Evolutionary conservation across 768 basidiomycete species (phyloP), one percentile per base, ranked within the genome.

Genomic region (Mycena vitilis): DNA sequence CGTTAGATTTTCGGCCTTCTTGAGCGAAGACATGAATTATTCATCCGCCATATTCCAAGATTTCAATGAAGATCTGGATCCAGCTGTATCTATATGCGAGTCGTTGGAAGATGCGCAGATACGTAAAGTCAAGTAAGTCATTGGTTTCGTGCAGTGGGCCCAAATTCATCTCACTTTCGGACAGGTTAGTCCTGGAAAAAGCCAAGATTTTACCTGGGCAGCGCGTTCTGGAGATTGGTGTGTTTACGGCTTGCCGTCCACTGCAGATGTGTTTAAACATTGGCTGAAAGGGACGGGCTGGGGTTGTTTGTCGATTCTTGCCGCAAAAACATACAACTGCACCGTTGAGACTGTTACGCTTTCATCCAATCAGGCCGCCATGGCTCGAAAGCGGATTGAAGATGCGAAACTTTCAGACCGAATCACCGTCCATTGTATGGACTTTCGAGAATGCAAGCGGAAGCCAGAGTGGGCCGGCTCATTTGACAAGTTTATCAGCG

Each of bases 11-110:
- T 51, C 65, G 73, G 76, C 78, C 25, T 81, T 85, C 77, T 74
- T 85, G 37, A 83, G 82, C 4, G 73, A 78, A 40, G 87, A 88
- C 73, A 88, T 88, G 86, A 87, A 86, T 25, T 88, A 88, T 74
- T 86, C 85, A 4, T 86, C 85, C 68, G 86, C 81, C 9, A 85
- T 88, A 73, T 87, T 85, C 75, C 49, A 53, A 38, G 66, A 71
- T 40, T 71, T 57, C 53, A 65, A 71, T 23, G 78, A 81, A 1
- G 78, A 82, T 37, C 78, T 87, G n/a, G 83, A 87, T 71, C 77
- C 74, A n/a, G 83, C 84, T 72, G 61, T 83, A 22, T 34, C 66
- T 23, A 47, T 60, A 13, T 20, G 65, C 8, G 68, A 73, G 45
- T 74, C 75, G 59, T 65, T 71, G 55, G 72, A 72, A 15, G 71